These are phyloP conservation scores for Trichosanthes truncata DNA, from an alignment of 306 rosid genomes.

Conservation along the genomic window DNA sequence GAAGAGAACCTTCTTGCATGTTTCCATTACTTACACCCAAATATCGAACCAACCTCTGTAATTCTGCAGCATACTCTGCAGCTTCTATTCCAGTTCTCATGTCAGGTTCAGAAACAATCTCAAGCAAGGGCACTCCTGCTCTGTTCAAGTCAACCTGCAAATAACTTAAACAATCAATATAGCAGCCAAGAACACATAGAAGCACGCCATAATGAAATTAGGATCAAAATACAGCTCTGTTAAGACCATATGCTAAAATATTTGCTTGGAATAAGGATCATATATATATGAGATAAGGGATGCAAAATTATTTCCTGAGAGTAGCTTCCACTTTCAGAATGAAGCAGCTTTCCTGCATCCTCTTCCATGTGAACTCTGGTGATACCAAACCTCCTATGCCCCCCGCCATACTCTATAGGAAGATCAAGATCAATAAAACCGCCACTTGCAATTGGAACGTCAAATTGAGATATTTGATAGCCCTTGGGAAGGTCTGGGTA, in stretches of 20 bases:
- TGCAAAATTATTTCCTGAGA: constrained; percentile 47
- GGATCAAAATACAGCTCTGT: neutral
- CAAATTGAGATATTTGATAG: constrained; percentile 95
- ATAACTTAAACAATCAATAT: neutral
- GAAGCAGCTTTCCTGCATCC: constrained; percentile 93
- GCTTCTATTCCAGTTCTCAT: constrained; percentile 97
- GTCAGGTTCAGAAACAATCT: constrained; percentile 97
- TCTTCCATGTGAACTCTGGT: constrained; percentile 99
- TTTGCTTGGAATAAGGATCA: neutral
- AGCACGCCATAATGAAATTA: neutral
- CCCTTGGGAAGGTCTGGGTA: constrained; percentile 97
- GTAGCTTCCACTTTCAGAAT: constrained; percentile 65
- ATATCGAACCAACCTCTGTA: constrained; percentile 87
- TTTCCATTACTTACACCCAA: constrained; percentile 94
- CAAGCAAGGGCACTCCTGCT: constrained; percentile 97
- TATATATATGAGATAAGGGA: neutral
- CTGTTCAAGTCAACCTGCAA: constrained; percentile 90
- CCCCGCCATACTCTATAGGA: constrained; percentile 85
- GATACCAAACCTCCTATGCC: constrained; percentile 80
- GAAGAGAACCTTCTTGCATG: constrained; percentile 97
- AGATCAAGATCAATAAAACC: constrained; percentile 77
- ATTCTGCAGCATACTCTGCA: constrained; percentile 88
- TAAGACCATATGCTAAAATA: neutral
- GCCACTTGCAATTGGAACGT: constrained; percentile 66
- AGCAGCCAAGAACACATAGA: constrained; percentile 2